phyloP scores from a whole-genome alignment of 2,329 filamentous ascomycete genomes.

The Ambrosiella cleistominuta region DNA sequence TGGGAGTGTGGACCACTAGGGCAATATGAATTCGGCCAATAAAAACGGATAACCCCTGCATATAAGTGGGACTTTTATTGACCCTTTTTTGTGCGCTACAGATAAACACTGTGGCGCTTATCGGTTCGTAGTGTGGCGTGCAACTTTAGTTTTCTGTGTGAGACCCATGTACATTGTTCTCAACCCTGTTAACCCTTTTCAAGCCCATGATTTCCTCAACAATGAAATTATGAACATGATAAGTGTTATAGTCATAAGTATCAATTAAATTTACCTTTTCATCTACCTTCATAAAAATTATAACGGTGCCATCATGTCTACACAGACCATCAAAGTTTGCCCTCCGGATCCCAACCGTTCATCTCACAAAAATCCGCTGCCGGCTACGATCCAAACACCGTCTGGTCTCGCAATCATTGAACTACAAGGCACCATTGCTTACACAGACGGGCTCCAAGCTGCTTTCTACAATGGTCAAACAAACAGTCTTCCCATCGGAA shows the following conservation, averaged over 20 bases:
- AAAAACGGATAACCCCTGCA: not conserved
- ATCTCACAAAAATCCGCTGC: conserved; percentile 40
- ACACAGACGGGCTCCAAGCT: conserved; percentile 29
- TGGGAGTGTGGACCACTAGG: conserved; percentile 12
- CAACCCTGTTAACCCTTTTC: not conserved
- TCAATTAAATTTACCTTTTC: too few species aligned
- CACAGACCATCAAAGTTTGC: conserved; percentile 22
- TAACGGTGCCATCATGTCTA: not conserved
- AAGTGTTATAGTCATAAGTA: too few species aligned
- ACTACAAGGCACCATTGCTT: conserved; percentile 77
- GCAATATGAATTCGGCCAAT: conserved; percentile 7
- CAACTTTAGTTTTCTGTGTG: too few species aligned
- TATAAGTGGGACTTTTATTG: not conserved
- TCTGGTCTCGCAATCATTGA: conserved; percentile 79
- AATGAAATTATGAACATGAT: too few species aligned
- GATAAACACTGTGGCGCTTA: conserved; percentile 7
- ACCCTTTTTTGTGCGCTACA: not conserved
- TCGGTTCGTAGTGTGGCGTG: not conserved
- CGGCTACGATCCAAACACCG: conserved; percentile 71
- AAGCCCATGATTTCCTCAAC: too few species aligned
- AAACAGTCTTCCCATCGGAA: conserved; percentile 41
- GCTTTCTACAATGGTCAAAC: conserved; percentile 14
- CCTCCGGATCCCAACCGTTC: conserved; percentile 18
- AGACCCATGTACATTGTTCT: not conserved
- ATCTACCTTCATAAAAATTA: not conserved